Evolutionary conservation across 352 stramenopile genomes (phyloP).

Genomic region (Phytophthora pluvialis): DNA sequence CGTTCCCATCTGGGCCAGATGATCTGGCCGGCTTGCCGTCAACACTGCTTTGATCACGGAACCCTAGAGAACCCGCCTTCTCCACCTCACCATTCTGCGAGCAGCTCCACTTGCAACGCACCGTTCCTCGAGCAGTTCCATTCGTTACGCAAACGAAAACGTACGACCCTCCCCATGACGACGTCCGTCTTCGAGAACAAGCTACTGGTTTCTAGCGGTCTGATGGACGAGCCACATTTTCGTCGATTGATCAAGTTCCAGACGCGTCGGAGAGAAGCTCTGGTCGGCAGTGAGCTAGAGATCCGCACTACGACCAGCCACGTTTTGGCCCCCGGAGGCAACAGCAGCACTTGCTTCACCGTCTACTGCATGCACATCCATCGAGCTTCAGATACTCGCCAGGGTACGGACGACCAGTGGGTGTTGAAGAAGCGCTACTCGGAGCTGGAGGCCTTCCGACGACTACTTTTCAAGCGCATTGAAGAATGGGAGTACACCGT

Average conservation of each 20-base stretch:
- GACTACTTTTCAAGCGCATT: slow-evolving; percentile 46
- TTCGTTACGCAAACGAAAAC: slow-evolving; percentile 6
- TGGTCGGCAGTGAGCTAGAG: slow-evolving; percentile 48
- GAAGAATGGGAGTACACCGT: slow-evolving; percentile 47
- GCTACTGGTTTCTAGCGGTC: slow-evolving; percentile 29
- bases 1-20: neutral
- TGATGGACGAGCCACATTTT: slow-evolving; percentile 48
- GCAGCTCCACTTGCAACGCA: slow-evolving; percentile 5
- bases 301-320: slow-evolving; percentile 43
- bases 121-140: slow-evolving; percentile 17
- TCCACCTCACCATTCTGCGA: slow-evolving; percentile 14
- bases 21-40: slow-evolving; percentile 10
- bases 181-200: slow-evolving; percentile 29
- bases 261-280: slow-evolving; percentile 51
- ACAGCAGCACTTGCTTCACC: slow-evolving; percentile 39
- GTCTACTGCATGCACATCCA: slow-evolving; percentile 64
- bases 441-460: slow-evolving; percentile 55
- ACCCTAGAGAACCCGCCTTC: slow-evolving; percentile 12
- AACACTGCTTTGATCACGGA: slow-evolving; percentile 25
- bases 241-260: slow-evolving; percentile 72
- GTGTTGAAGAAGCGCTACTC: slow-evolving; percentile 65
- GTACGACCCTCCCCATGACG: neutral
- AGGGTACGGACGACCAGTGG: slow-evolving; percentile 37
- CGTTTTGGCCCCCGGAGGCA: slow-evolving; percentile 27
- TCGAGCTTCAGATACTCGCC: slow-evolving; percentile 16